Evolutionary conservation across 2,329 filamentous ascomycete species (phyloP).

Genomic region (Colletotrichum sp.): DNA sequence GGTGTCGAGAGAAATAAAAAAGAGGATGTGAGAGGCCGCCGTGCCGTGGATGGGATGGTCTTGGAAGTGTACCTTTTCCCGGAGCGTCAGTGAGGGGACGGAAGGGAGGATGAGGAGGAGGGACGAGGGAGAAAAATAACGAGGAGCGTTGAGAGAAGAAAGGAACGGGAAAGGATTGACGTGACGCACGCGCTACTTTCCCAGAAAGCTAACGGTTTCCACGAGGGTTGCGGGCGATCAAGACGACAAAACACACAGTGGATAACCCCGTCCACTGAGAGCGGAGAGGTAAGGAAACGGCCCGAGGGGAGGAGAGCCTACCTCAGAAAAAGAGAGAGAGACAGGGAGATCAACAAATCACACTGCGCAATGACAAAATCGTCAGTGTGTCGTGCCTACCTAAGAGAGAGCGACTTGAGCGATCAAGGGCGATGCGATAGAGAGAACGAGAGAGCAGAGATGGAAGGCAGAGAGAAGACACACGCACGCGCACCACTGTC

Average conservation of each 20-base stretch:
- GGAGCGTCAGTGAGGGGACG: not conserved
- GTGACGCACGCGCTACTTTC: constrained; percentile 1
- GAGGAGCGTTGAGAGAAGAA: not conserved
- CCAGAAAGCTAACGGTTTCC: constrained; percentile 5
- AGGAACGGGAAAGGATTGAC: constrained; percentile 9
- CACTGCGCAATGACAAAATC: not conserved
- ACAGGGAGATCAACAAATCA: not conserved
- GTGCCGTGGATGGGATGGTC: constrained; percentile 3
- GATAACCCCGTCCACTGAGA: not conserved
- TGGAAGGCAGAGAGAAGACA: not conserved
- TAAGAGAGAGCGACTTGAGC: not conserved
- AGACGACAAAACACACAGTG: not conserved
- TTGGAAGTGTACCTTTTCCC: not conserved
- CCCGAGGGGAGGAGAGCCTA: not conserved
- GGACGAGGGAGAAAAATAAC: not conserved
- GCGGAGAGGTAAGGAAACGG: not conserved
- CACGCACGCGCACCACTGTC: not conserved
- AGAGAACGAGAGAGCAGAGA: not conserved
- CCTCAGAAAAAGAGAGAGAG: not conserved
- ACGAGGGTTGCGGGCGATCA: constrained; percentile 10
- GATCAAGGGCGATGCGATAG: not conserved
- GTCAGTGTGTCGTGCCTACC: not conserved
- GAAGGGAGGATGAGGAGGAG: not conserved
- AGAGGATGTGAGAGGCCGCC: not conserved
- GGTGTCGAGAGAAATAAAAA: not conserved